phyloP scores from a whole-genome alignment of 768 basidiomycete genomes.

The Lyophyllum decastes region DNA sequence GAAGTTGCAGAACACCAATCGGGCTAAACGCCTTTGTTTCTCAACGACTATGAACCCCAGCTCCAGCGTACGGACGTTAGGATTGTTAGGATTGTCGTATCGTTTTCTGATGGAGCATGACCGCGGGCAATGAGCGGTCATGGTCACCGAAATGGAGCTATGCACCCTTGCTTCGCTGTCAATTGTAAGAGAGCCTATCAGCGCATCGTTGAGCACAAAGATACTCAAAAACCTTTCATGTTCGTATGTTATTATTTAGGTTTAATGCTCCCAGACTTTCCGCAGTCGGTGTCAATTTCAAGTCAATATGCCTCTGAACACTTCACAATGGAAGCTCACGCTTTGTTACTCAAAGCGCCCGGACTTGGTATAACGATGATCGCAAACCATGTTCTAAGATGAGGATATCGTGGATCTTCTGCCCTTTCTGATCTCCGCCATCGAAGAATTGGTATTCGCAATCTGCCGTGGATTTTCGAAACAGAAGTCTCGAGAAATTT shows the following conservation, averaged over 20 bases:
- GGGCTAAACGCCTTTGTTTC: not conserved
- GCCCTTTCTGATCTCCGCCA: not conserved
- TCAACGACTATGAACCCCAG: not conserved
- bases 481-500: too few relatives aligned
- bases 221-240: too few relatives aligned
- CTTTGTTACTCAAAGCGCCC: too few relatives aligned
- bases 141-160: not conserved
- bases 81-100: not conserved
- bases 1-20: too few relatives aligned
- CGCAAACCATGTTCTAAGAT: not conserved
- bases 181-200: not conserved
- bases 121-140: not conserved
- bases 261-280: too few relatives aligned
- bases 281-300: too few relatives aligned
- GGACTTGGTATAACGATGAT: too few relatives aligned
- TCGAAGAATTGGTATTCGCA: too few relatives aligned
- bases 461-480: too few relatives aligned
- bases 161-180: not conserved
- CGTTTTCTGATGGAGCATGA: not conserved
- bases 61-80: not conserved
- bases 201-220: too few relatives aligned
- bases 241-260: not conserved
- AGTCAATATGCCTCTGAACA: too few relatives aligned
- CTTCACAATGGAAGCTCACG: too few relatives aligned
- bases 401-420: not conserved